Base-by-base conservation (phyloP, 1,284 basidiomycete species). In the Erythrobasidium hasegawianum region DNA sequence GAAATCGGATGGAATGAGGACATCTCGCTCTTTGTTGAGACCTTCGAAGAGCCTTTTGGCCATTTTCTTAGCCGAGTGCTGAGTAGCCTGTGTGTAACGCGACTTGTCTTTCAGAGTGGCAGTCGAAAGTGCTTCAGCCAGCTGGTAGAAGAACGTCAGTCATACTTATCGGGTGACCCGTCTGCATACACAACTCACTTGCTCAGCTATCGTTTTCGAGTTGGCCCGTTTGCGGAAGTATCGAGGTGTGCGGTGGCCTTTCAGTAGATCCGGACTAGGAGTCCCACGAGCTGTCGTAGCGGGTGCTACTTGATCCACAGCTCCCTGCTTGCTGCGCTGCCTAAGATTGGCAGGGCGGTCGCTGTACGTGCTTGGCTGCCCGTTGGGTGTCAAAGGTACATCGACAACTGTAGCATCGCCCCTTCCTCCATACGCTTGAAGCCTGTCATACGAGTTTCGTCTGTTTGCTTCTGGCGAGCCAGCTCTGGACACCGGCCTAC, bases 31-130 rank as follows among this genome's bases (percentile, higher is more conserved):
- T 58, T 85, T 82, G 67, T 82, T 87, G 29, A 89, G 78, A 20
- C 84, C 81, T 69, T 81, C 81, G 75, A 90, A 91, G 64, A 91
- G 77, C 74, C 89, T 87, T 71, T 83, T 81, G 11, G 89, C 89
- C 27, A 91, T 78, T 72, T 82, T 83, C 62, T 87, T 81, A 1
- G 89, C 89, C 1, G 87, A 88, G 70, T 84, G 80, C 68, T 88
- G 77, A 29, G 83, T 83, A 38, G 64, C 67, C 57, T 58, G 38
- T 10, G n/a, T 65, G 9, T 65, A 38, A 4, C 45, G 49, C 7
- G 38, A 39, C 18, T 57, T 55, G 67, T 75, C 71, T 70, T 76
- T 76, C 50, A 76, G 68, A 13, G 76, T 75, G 10, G 75, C 76
- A 58, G 71, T 72, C 43, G 75, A 72, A 9, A 70, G 69, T 49